Base-by-base conservation (phyloP, 2,329 filamentous ascomycete species). In the Calonectria fujianensis region DNA sequence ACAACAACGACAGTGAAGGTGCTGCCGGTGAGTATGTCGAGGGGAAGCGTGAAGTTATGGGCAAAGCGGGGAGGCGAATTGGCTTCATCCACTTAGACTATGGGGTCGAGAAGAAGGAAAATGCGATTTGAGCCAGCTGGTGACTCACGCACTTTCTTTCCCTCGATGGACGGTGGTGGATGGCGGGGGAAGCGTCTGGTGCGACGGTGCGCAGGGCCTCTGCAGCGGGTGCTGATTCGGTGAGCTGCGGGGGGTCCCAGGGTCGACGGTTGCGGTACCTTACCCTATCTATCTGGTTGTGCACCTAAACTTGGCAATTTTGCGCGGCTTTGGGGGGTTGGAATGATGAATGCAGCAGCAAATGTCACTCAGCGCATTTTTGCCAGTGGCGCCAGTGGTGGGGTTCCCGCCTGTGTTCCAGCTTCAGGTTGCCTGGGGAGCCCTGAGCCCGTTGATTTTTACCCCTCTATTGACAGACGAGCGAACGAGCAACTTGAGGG, bases 41-140 rank as follows among this genome's bases (percentile, higher is more conserved):
- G 24, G n/a, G 57, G 35, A n/a, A 27, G 39, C 24, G 45, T 54
- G 78, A 78, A 64, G 74, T 74, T 76, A 68, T 54, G 65, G 63
- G 67, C 48, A 64, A 54, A 57, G 68, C 57, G 66, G 74, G 74
- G 61, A 79, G 70, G 73, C 78, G 80, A 79, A 81, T 80, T 80
- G 79, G 76, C 80, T 81, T 81, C 80, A 81, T 81, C 80, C 80
- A 81, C 76, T 66, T 52, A 51, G 48, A 76, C 72, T 54, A 74
- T 74, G 70, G 57, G 52, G 74, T 74, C 69, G 68, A 48, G 71
- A 79, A 74, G 75, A 70, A 73, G 65, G 63, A 65, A 74, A 79
- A 70, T 74, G 77, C 79, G 66, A 41, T 29, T 50, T 59, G 69
- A 64, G 69, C 32, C 57, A 41, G 9, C 67, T 61, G 57, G 78